Base-by-base conservation (phyloP, 2,329 filamentous ascomycete species). In the Sphaerulina vaccinii region DNA sequence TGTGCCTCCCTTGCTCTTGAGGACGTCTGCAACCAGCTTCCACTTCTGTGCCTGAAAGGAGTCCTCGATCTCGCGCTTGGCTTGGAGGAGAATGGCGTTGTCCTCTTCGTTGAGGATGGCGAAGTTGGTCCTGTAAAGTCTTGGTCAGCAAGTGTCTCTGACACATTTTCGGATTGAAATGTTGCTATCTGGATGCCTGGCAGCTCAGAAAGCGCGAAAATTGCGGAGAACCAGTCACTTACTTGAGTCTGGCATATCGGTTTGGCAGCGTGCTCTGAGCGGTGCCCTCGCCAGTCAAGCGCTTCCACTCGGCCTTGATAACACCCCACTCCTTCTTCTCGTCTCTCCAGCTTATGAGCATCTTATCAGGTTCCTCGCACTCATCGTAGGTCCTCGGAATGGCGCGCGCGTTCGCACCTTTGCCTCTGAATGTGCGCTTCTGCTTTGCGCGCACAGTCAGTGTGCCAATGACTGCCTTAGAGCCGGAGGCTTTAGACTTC, bases 1-100 rank as follows among this genome's bases (percentile, higher is more conserved):
- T 11, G 57, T 58, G 1, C 70, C 70, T 3, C 66, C 65, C 19
- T 60, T 60, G 6, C 58, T 54, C 18, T 61, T 61, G 47, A 74
- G 62, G 6, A 59, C 53, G 10, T 68, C 60, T 0, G 69, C 61
- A 29, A 75, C 69, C 29, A 65, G 55, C 7, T 56, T 52, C 73
- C 72, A 75, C 51, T 73, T 74, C 33, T 69, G 65, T 19, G 48
- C 54, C 44, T 72, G 68, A 44, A 73, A 71, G 36, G 65, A 65
- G 3, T 66, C 65, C 49, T 75, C 73, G 18, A 74, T 58, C 10
- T 71, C 65, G 37, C 65, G 66, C 53, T 74, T 75, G 18, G 62
- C 58, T 33, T 67, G 54, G 3, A 73, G 44, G 18, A 75, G 52
- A 7, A 52, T 62, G 3, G 54, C 53, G 39, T 66, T 67, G 49